phyloP scores from a whole-genome alignment of 164 flowering plant species.

The Umbilicus rupestris region DNA sequence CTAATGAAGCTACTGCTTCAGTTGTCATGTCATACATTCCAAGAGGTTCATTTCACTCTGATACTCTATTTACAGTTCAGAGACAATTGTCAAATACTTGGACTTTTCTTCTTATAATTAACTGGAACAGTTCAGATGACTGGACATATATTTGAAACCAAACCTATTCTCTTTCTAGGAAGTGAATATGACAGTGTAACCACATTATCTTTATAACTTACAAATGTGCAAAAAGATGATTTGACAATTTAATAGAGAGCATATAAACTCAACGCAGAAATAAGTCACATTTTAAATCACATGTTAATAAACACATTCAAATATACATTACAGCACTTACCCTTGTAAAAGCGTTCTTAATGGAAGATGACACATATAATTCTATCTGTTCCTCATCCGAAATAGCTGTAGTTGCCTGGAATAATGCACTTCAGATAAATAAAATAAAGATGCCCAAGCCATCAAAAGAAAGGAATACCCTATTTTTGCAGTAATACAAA shows the following conservation, averaged over 20 bases:
- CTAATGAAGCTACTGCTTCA: background rate
- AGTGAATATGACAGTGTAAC: background rate
- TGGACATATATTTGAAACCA: background rate
- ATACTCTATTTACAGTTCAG: no score
- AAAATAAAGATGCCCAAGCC: background rate
- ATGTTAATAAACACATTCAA: background rate
- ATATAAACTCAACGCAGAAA: background rate
- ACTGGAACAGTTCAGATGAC: background rate
- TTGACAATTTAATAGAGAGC: no score
- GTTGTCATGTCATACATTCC: background rate
- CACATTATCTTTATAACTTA: no score
- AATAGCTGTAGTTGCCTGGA: conserved; percentile 36
- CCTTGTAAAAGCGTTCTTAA: conserved; percentile 64
- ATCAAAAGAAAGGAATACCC: background rate
- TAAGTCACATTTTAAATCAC: background rate
- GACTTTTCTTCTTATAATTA: background rate
- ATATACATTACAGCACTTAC: conserved; percentile 30
- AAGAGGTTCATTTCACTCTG: no score
- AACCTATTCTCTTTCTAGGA: background rate
- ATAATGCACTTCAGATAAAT: conserved; percentile 1
- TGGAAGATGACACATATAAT: conserved; percentile 57
- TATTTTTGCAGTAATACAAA: background rate
- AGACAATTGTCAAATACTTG: no score
- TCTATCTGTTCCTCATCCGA: conserved; percentile 80
- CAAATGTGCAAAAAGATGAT: no score